Percentiles rank a stretch among this genome's conserved stretches.
Evolutionary conservation across 2,329 filamentous ascomycete species (phyloP).

Genomic region (Colletotrichum eleusines): DNA sequence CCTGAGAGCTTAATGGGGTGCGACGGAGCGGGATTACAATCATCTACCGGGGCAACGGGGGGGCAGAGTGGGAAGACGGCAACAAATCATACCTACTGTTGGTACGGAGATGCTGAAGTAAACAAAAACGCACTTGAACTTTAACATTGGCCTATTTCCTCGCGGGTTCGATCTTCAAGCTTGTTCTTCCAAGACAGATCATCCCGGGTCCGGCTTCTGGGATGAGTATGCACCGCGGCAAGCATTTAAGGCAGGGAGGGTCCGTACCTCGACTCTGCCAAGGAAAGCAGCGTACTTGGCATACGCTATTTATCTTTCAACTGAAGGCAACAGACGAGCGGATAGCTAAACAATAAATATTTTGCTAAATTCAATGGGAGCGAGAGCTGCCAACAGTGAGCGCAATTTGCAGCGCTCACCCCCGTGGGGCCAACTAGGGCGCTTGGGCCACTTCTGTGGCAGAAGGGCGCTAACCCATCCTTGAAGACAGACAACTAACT

Average conservation of each 20-base stretch:
- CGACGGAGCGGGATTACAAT: not conserved
- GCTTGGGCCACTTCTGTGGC: conserved; percentile 20
- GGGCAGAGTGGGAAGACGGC: not conserved
- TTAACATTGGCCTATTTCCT: not conserved
- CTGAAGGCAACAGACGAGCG: not conserved
- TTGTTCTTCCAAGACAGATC: conserved; percentile 15
- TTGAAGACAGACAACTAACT: conserved; percentile 24
- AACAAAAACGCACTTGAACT: not conserved
- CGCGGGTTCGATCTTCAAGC: not conserved
- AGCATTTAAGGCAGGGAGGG: not conserved
- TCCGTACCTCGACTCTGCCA: not conserved
- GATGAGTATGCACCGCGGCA: not conserved
- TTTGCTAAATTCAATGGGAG: not conserved
- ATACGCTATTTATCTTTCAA: not conserved
- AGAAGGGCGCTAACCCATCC: conserved; percentile 32
- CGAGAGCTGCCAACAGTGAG: not conserved
- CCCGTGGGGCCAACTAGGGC: not conserved
- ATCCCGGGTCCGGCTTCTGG: not conserved
- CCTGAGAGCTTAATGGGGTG: not conserved
- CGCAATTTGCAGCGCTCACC: not conserved
- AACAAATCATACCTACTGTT: no score
- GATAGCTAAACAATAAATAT: not conserved
- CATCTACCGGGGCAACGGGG: not conserved
- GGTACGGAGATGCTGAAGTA: not conserved
- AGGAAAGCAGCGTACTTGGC: not conserved